These are phyloP conservation scores for Diplocarpon rosae DNA, from an alignment of 2,329 filamentous ascomycete genomes.

Conservation along the genomic window DNA sequence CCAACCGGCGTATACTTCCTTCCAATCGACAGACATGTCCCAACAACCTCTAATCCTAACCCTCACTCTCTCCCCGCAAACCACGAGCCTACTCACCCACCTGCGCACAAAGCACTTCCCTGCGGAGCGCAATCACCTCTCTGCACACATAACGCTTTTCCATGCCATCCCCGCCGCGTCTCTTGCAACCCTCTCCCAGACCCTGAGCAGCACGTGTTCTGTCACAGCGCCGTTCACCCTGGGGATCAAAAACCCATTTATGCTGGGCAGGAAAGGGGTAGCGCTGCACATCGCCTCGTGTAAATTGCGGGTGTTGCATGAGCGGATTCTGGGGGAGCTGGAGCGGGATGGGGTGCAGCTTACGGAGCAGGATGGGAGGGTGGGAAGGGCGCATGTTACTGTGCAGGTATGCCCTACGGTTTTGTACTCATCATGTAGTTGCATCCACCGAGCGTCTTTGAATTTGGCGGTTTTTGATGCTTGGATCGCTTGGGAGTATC, in stretches of 20 bases:
- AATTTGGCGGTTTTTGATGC: too few species aligned
- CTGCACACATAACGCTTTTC: constrained; percentile 8
- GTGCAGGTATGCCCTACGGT: constrained; percentile 7
- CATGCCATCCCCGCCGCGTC: constrained; percentile 3
- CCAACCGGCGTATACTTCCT: too few species aligned
- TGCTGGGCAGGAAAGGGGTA: constrained; percentile 3
- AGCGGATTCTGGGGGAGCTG: not conserved
- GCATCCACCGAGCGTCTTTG: too few species aligned
- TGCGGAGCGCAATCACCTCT: constrained; percentile 3
- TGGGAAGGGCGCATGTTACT: constrained; percentile 5
- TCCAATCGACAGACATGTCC: too few species aligned
- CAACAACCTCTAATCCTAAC: constrained; percentile 6
- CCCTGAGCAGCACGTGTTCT: not conserved
- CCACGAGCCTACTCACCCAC: constrained; percentile 2
- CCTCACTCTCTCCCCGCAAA: constrained; percentile 2
- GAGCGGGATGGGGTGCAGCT: not conserved
- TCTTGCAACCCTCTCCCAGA: not conserved
- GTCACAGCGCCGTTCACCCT: constrained; percentile 1
- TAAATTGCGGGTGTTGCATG: not conserved
- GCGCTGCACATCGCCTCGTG: constrained; percentile 1
- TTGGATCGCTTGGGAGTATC: too few species aligned
- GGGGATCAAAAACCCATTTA: constrained; percentile 2
- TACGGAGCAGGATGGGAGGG: constrained; percentile 5
- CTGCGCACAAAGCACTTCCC: constrained; percentile 5
- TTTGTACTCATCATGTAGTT: not conserved